These are phyloP conservation scores for Dendrobium catenatum DNA, from an alignment of 106 monocot genomes.

Conservation along the genomic window DNA sequence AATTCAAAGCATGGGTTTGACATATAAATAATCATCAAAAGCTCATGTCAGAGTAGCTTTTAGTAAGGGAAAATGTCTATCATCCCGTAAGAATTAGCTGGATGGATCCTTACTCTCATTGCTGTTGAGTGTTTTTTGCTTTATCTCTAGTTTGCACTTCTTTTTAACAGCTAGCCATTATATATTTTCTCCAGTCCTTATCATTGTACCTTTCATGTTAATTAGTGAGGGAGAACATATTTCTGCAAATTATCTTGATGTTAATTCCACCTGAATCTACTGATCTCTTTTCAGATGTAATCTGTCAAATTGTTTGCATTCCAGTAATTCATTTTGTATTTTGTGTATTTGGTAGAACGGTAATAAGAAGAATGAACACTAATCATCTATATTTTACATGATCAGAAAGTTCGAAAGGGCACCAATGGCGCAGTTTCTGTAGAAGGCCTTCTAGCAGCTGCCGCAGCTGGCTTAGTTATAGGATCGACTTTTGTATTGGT, in stretches of 20 bases:
- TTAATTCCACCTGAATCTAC: neutral
- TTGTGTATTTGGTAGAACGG: neutral
- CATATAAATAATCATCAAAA: no score
- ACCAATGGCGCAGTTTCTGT: constrained; percentile 79
- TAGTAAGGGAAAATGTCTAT: no score
- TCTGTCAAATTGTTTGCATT: neutral
- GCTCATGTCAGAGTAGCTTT: no score
- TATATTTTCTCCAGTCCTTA: neutral
- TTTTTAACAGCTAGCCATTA: neutral
- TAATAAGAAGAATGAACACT: neutral
- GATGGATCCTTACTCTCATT: neutral
- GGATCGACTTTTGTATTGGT: constrained; percentile 47
- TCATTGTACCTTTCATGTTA: neutral
- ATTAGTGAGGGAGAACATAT: no score
- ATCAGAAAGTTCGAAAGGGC: constrained; percentile 72
- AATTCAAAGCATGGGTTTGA: no score
- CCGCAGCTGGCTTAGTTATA: constrained; percentile 62
- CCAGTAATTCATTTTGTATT: neutral
- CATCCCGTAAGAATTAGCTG: no score
- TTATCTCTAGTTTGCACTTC: neutral
- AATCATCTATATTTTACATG: constrained; percentile 3
- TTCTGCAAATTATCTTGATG: neutral
- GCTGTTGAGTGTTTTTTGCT: neutral
- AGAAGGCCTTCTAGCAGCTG: constrained; percentile 62
- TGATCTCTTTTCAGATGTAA: neutral